phyloP scores from a whole-genome alignment of 495 filamentous ascomycete genomes.

The Astrocystis sublimbata region DNA sequence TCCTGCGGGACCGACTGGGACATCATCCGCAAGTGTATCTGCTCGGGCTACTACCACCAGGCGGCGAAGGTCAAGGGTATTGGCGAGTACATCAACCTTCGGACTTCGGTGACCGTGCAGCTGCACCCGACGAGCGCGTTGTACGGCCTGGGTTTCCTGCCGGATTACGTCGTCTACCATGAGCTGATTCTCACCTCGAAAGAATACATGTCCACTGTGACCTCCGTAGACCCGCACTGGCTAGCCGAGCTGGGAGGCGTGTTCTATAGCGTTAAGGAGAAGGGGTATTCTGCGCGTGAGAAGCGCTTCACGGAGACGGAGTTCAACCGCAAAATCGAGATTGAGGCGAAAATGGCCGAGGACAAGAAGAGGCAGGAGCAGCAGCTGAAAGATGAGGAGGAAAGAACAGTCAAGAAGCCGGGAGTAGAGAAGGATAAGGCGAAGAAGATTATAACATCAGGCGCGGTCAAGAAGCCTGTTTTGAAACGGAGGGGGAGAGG shows the following conservation, averaged over 20 bases:
- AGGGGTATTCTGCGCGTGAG: constrained; percentile 89
- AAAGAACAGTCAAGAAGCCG: constrained; percentile 50
- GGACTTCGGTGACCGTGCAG: constrained; percentile 90
- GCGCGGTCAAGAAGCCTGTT: constrained; percentile 64
- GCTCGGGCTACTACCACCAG: constrained; percentile 96
- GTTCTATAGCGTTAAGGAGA: constrained; percentile 97
- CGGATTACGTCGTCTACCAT: constrained; percentile 97
- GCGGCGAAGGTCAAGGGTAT: constrained; percentile 97
- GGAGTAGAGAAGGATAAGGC: constrained; percentile 40
- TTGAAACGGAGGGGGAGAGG: constrained; percentile 57
- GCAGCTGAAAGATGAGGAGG: constrained; percentile 49
- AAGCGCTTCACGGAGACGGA: constrained; percentile 89
- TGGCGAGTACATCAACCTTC: constrained; percentile 94
- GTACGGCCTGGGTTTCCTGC: constrained; percentile 89
- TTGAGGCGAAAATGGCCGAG: constrained; percentile 88
- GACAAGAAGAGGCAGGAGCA: constrained; percentile 77
- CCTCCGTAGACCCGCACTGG: constrained; percentile 96
- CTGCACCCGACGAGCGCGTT: constrained; percentile 92
- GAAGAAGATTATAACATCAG: constrained; percentile 55
- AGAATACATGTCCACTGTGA: constrained; percentile 99
- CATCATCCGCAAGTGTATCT: constrained; percentile 91
- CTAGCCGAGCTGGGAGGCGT: constrained; percentile 97
- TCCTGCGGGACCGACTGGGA: constrained; percentile 98
- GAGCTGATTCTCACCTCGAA: constrained; percentile 96
- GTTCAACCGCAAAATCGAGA: constrained; percentile 93